These are phyloP conservation scores for Alectoria sarmentosa DNA, from an alignment of 495 filamentous ascomycete genomes.

Conservation along the genomic window DNA sequence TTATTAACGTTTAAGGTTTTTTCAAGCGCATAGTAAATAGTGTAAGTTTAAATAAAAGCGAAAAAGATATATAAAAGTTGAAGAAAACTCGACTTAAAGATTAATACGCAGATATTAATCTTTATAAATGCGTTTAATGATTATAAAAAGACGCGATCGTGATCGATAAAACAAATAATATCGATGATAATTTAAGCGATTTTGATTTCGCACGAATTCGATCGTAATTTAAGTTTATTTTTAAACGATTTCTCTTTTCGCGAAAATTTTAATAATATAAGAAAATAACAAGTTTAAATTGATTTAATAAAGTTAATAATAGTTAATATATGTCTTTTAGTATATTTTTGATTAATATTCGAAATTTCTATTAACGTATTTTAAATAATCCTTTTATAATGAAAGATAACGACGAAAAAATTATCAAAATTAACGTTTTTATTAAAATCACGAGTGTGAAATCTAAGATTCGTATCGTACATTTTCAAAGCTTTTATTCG, in stretches of 20 bases:
- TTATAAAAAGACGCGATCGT: background rate
- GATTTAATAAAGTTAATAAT: slow-evolving; percentile 12
- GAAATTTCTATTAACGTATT: slow-evolving; percentile 8
- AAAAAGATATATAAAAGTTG: slow-evolving; percentile 9
- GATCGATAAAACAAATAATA: slow-evolving; percentile 13
- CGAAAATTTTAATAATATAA: background rate
- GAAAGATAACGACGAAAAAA: slow-evolving; percentile 8
- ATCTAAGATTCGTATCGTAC: slow-evolving; percentile 13
- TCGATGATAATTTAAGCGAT: slow-evolving; percentile 4
- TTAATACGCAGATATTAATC: slow-evolving; percentile 3
- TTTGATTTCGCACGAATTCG: slow-evolving; percentile 5
- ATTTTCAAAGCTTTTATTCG: slow-evolving; percentile 11
- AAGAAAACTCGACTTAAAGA: slow-evolving; percentile 11
- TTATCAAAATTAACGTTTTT: slow-evolving; percentile 7
- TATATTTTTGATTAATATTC: slow-evolving; percentile 1
- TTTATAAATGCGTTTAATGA: slow-evolving; percentile 1
- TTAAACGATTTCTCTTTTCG: slow-evolving; percentile 8
- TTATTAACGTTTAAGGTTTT: slow-evolving; percentile 12
- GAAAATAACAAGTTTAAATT: slow-evolving; percentile 15
- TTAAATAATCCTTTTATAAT: slow-evolving; percentile 13
- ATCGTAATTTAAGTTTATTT: slow-evolving; percentile 15
- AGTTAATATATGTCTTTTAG: slow-evolving; percentile 3
- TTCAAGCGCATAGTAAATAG: slow-evolving; percentile 16
- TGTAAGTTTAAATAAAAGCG: slow-evolving; percentile 14
- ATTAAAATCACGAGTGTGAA: background rate